Evolutionary conservation across 2,329 filamentous ascomycete genomes (phyloP).

Genomic region (Calonectria leucothoes): DNA sequence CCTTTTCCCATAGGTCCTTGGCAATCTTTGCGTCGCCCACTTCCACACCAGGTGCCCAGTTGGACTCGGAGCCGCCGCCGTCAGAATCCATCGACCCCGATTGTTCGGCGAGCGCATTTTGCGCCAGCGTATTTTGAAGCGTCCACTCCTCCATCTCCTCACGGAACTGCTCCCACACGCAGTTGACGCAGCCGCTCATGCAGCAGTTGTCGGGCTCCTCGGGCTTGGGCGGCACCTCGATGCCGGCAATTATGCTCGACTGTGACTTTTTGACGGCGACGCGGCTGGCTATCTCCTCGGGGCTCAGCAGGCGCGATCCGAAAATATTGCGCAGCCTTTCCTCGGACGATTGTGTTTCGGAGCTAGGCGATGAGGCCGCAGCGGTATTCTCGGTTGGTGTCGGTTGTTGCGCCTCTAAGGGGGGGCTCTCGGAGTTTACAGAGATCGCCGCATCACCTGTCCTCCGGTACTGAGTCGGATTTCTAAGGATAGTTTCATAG

Average conservation of each 20-base stretch:
- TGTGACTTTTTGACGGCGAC: conserved; percentile 67
- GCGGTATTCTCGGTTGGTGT: conserved; percentile 27
- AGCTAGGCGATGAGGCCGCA: conserved; percentile 11
- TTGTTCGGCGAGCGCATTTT: conserved; percentile 57
- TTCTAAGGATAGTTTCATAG: conserved; percentile 68
- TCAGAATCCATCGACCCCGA: conserved; percentile 80
- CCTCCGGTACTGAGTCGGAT: conserved; percentile 54
- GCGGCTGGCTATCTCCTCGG: conserved; percentile 74
- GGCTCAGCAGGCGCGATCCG: conserved; percentile 80
- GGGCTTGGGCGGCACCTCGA: conserved; percentile 85
- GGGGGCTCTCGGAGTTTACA: conserved; percentile 41
- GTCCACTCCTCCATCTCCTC: conserved; percentile 96
- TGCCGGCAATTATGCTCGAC: conserved; percentile 77
- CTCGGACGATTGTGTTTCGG: conserved; percentile 55
- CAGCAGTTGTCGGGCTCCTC: conserved; percentile 97
- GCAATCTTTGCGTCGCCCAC: conserved; percentile 52
- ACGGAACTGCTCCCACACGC: conserved; percentile 92
- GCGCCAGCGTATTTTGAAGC: conserved; percentile 71
- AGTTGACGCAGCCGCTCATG: conserved; percentile 98
- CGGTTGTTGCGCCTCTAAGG: conserved; percentile 31
- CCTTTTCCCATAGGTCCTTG: conserved; percentile 70
- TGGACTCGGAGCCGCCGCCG: conserved; percentile 78
- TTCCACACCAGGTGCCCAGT: conserved; percentile 62
- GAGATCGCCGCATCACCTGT: conserved; percentile 58
- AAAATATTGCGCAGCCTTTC: conserved; percentile 79